phyloP scores from a whole-genome alignment of 805 yeast genomes.

The Cyberlindnera bimundalis region DNA sequence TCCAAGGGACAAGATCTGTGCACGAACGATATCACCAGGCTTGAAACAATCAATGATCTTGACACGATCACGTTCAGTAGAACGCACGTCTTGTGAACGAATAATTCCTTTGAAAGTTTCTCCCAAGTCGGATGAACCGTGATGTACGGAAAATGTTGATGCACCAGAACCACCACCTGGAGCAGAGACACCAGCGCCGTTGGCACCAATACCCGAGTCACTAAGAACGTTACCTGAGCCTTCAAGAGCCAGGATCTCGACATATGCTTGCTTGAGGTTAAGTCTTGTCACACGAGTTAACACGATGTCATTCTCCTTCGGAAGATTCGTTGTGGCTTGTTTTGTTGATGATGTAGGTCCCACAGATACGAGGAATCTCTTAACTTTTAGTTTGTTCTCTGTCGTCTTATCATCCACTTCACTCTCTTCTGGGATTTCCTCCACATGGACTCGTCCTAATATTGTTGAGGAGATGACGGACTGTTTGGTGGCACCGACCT shows the following conservation, averaged over 20 bases:
- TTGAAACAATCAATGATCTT: slow-evolving; percentile 72
- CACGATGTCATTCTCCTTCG: slow-evolving; percentile 82
- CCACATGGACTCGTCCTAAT: slow-evolving; percentile 50
- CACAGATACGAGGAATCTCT: slow-evolving; percentile 28
- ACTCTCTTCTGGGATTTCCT: slow-evolving; percentile 21
- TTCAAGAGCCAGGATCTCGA: slow-evolving; percentile 73
- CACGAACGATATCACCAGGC: slow-evolving; percentile 93
- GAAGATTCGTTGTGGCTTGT: slow-evolving; percentile 40
- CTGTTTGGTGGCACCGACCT: slow-evolving; percentile 35
- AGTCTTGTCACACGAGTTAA: slow-evolving; percentile 70
- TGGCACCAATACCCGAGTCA: slow-evolving; percentile 67
- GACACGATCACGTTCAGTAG: slow-evolving; percentile 87
- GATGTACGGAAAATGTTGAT: slow-evolving; percentile 38
- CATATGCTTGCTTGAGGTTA: slow-evolving; percentile 64
- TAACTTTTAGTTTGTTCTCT: slow-evolving; percentile 5
- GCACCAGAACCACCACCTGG: slow-evolving; percentile 59
- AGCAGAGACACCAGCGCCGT: slow-evolving; percentile 38
- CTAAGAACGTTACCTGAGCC: slow-evolving; percentile 51
- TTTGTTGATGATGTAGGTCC: slow-evolving; percentile 15
- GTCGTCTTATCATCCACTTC: slow-evolving; percentile 14
- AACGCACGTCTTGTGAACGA: slow-evolving; percentile 82
- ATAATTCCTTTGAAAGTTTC: slow-evolving; percentile 87
- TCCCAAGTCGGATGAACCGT: slow-evolving; percentile 67
- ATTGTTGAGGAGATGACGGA: slow-evolving; percentile 54
- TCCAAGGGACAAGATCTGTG: slow-evolving; percentile 77